Percentiles rank a stretch among this genome's conserved stretches.
phyloP scores from a whole-genome alignment of 2,329 filamentous ascomycete genomes.

The Colletotrichum euphorbiae region DNA sequence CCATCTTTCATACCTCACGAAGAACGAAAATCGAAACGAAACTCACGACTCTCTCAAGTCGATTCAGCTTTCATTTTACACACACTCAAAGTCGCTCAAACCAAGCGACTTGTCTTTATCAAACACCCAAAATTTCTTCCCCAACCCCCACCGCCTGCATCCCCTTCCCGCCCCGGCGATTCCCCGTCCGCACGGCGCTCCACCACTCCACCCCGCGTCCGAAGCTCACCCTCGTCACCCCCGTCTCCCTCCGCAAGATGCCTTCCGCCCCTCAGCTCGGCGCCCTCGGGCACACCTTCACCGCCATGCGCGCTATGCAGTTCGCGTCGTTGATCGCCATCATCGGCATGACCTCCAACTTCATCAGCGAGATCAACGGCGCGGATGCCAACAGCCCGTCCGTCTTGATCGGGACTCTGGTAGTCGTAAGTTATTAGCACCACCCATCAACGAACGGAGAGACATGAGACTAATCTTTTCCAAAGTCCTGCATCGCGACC shows the following conservation, averaged over 20 bases:
- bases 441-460: too few species aligned
- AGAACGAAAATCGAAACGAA: constrained; percentile 16
- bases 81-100: constrained; percentile 8
- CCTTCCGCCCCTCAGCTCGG: constrained; percentile 67
- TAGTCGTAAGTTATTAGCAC: constrained; percentile 70
- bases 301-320: constrained; percentile 77
- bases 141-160: constrained; percentile 44
- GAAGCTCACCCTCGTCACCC: constrained; percentile 56
- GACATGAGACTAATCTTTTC: too few species aligned
- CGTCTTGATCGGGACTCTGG: constrained; percentile 81
- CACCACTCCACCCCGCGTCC: constrained; percentile 50
- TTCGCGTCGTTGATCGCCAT: constrained; percentile 78
- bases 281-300: constrained; percentile 83
- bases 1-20: constrained; percentile 3
- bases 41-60: not conserved
- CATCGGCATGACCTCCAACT: constrained; percentile 84
- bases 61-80: not conserved
- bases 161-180: constrained; percentile 56
- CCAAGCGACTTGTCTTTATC: constrained; percentile 22
- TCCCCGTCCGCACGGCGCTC: constrained; percentile 53
- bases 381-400: constrained; percentile 74
- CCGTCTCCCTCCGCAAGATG: constrained; percentile 52
- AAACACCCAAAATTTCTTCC: constrained; percentile 41
- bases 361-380: constrained; percentile 80
- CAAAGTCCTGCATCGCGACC: constrained; percentile 79